Evolutionary conservation across 2,329 filamentous ascomycete genomes (phyloP), one percentile per base, ranked within the genome.

Genomic region (Alternaria consortialis): DNA sequence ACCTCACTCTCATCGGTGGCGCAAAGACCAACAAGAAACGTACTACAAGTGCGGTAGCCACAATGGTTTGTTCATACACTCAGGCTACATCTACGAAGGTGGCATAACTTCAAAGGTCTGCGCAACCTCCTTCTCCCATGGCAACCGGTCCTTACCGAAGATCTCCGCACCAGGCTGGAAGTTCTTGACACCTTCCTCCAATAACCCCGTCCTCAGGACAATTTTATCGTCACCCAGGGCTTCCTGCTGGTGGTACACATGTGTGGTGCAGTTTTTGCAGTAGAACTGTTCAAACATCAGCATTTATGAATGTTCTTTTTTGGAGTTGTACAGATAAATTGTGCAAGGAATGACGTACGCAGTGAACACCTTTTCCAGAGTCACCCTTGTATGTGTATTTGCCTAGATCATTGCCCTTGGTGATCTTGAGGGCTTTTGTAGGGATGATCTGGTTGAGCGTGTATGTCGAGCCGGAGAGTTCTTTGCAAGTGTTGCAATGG

Each of bases 401-500:
- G 59, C 82, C 84, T 43, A 85, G 68, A 4, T 76, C 72, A 50
- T 79, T 74, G 53, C 85, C 85, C 68, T 84, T 83, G 53, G 82
- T 85, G 77, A 87, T 79, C 58, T 82, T 82, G 65, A 87, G 77
- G 43, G 80, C 77, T 32, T 78, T 74, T 68, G 81, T 78, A 46
- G 83, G 83, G 54, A 86, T 80, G 73, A 86, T 83, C 63, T 85
- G 83, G 76, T 86, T 87, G 63, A 86, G 77, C 17, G 84, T 86
- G 78, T 79, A 85, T 50, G 83, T 79, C 17, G 80, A 77, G 65
- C 84, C 84, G 53, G 80, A 80, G 58, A 86, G 80, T 62, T 78
- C 71, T 68, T 87, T 86, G 83, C 86, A 87, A 31, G 84, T 85
- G 67, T 84, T 80, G 78, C 86, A 87, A 69, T 87, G 85, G 80